Conservation (phyloP, 495 filamentous ascomycete species). For the Hypoxylon lenormandii region DNA sequence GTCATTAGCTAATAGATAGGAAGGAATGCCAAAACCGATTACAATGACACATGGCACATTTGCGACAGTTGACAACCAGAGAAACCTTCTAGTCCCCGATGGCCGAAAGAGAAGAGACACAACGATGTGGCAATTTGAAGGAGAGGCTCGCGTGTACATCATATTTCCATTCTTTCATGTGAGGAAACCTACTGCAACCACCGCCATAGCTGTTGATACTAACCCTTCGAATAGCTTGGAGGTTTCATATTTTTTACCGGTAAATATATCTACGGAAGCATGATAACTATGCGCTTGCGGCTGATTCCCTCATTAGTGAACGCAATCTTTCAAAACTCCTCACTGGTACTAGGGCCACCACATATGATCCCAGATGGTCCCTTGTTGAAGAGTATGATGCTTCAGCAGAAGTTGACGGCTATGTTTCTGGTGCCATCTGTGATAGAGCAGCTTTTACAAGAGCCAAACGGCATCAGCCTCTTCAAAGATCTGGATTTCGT, state of each 20-base stretch:
- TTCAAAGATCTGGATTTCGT: constrained; percentile 44
- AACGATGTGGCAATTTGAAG: constrained; percentile 7
- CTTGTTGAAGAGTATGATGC: constrained; percentile 38
- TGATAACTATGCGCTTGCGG: too few relatives aligned
- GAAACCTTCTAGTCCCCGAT: constrained; percentile 14
- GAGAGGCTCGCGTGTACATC: constrained; percentile 7
- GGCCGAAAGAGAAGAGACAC: background rate
- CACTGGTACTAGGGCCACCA: constrained; percentile 43
- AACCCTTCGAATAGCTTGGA: too few relatives aligned
- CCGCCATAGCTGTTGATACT: too few relatives aligned
- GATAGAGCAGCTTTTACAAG: constrained; percentile 42
- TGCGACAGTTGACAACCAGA: constrained; percentile 46
- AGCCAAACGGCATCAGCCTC: constrained; percentile 25
- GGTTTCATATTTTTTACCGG: constrained; percentile 12
- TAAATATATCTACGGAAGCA: too few relatives aligned
- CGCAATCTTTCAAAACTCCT: constrained; percentile 37
- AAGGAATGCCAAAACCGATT: constrained; percentile 53
- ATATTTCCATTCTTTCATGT: constrained; percentile 33
- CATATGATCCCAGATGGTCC: constrained; percentile 35
- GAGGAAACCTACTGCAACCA: background rate
- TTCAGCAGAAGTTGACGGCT: constrained; percentile 39
- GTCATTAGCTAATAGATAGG: too few relatives aligned
- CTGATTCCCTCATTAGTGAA: constrained; percentile 5
- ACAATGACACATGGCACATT: constrained; percentile 54
- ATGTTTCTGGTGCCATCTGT: constrained; percentile 43